Base-by-base conservation (phyloP, 1,284 basidiomycete species). In the Trametes hirsuta region DNA sequence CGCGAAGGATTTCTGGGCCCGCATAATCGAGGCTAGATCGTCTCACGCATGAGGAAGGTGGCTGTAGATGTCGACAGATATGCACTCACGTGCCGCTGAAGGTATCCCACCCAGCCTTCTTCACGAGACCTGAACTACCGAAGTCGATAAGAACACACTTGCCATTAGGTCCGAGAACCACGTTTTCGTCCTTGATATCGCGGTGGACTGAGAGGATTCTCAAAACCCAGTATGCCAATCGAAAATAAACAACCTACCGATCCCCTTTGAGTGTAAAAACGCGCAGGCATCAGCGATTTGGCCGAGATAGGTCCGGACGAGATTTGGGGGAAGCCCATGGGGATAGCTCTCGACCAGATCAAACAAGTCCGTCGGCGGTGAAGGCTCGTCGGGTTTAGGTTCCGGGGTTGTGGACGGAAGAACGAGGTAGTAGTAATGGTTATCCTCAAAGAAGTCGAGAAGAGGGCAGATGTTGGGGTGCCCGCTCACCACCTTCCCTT, bases 111-210 rank as follows among this genome's bases (percentile, higher is more conserved):
- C 91, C 91, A 52, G 80, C 78, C 71, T 88, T 90, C 76, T 85
- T 90, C 52, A 95, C 86, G 58, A 96, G 83, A 34, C 95, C 95
- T 24, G 94, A 95, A 68, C 95, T 93, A 66, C 95, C 95, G 75
- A 98, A 98, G 74, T 99, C 97, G 74, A 99, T 99, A 66, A 99
- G 77, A 74, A 98, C 92, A 70, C 93, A 95, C 70, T 87, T 83
- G 37, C 87, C 90, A 61, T 81, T 75, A 45, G 84, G 81, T 5
- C 90, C 91, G 47, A 93, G 81, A 34, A 93, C 87, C 40, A 99
- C 95, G 73, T 99, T 99, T 76, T 99, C 97, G 71, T 99, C 97
- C 77, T 99, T 99, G 76, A 99, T 89, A 72, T 99, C 97, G 62
- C 97, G 93, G 77, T 99, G 97, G 6, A 99, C 96, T 86, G 44